Percentiles rank a stretch among this genome's conserved stretches.
Conservation (phyloP, 139 green algal species). For the Micromonas pusilla region DNA sequence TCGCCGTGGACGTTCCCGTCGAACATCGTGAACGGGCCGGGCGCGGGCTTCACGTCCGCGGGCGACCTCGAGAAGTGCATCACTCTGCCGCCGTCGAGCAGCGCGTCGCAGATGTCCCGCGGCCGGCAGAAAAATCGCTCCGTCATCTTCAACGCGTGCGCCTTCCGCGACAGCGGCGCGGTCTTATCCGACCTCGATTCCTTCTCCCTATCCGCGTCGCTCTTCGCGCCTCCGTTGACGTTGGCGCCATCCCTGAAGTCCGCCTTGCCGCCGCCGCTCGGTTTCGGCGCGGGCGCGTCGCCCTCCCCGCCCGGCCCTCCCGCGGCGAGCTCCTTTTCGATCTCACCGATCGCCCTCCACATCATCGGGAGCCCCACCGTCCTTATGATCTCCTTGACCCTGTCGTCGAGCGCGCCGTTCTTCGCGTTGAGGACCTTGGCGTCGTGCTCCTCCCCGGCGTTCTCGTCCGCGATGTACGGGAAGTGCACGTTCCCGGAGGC, state of each 20-base stretch:
- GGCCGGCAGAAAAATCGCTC: conserved; percentile 35
- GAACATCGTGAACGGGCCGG: conserved; percentile 43
- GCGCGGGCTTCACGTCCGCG: not conserved
- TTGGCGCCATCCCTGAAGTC: not conserved
- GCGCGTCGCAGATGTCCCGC: conserved; percentile 42
- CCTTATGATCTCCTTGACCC: not conserved
- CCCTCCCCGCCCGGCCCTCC: conserved; percentile 4
- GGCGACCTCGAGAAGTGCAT: conserved; percentile 41
- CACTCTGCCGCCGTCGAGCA: conserved; percentile 41
- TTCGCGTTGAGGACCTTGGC: conserved; percentile 28
- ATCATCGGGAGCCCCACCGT: not conserved
- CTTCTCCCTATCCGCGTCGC: conserved; percentile 25
- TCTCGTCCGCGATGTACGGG: conserved; percentile 53
- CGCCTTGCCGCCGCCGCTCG: conserved; percentile 25
- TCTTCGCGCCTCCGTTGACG: not conserved
- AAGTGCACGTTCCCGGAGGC: conserved; percentile 34
- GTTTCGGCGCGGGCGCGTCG: not conserved
- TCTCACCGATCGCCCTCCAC: conserved; percentile 8
- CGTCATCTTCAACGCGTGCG: conserved; percentile 39
- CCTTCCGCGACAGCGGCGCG: conserved; percentile 12
- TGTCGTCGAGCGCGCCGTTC: conserved; percentile 1
- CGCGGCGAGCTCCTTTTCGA: conserved; percentile 38
- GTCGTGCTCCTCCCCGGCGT: conserved; percentile 47
- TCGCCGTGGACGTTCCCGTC: conserved; percentile 36
- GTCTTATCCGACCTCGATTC: conserved; percentile 4